Conservation (phyloP, 1,284 basidiomycete genomes). For the Exobasidium cylindrosporum region DNA sequence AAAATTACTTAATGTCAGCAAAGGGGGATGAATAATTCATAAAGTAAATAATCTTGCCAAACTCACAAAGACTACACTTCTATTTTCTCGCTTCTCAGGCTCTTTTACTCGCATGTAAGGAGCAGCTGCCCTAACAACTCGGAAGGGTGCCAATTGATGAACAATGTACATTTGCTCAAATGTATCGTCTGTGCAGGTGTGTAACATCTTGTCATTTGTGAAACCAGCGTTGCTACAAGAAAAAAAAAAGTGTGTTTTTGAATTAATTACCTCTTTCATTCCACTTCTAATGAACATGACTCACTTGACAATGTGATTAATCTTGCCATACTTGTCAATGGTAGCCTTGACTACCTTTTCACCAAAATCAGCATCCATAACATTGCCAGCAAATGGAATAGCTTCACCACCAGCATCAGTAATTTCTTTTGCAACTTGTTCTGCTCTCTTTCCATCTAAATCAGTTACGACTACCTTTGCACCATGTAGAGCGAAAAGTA, state of each 20-base stretch:
- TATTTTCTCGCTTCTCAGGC: slow-evolving; percentile 62
- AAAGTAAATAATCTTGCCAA: not conserved
- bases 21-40: not conserved
- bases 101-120: slow-evolving; percentile 80
- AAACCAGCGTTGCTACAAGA: slow-evolving; percentile 74
- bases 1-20: slow-evolving; percentile 1
- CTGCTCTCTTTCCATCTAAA: slow-evolving; percentile 58
- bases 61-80: slow-evolving; percentile 60
- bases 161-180: slow-evolving; percentile 67
- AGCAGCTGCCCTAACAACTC: slow-evolving; percentile 76
- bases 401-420: slow-evolving; percentile 70
- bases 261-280: too few species aligned
- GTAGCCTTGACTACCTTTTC: slow-evolving; percentile 74
- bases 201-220: slow-evolving; percentile 76
- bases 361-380: slow-evolving; percentile 66
- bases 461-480: slow-evolving; percentile 78
- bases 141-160: slow-evolving; percentile 63
- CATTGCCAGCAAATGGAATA: slow-evolving; percentile 37
- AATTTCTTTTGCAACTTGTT: slow-evolving; percentile 58
- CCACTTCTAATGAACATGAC: too few species aligned
- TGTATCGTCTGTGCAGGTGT: slow-evolving; percentile 77
- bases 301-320: slow-evolving; percentile 60
- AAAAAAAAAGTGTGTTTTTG: too few species aligned
- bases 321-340: slow-evolving; percentile 58
- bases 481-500: slow-evolving; percentile 78